Percentiles rank a stretch among this genome's conserved stretches.
These are phyloP conservation scores for Porphyrellus cyaneotinctus DNA, from an alignment of 768 basidiomycete species.

Conservation along the genomic window DNA sequence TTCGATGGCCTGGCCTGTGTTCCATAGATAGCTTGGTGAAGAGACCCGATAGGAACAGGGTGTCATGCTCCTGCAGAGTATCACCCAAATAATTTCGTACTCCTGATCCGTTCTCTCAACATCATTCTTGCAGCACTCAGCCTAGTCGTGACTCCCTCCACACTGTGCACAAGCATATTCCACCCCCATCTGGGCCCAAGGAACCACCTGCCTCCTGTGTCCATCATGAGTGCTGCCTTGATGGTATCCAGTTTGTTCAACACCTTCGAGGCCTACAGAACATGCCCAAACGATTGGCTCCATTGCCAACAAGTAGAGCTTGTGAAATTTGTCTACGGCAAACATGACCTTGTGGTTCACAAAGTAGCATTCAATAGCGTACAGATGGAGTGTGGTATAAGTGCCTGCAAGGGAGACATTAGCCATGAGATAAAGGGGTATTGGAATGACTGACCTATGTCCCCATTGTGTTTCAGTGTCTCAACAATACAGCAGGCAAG, in stretches of 20 bases:
- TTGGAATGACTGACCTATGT: conserved; percentile 59
- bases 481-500: conserved; percentile 62
- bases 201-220: conserved; percentile 51
- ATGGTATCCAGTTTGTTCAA: conserved; percentile 83
- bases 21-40: conserved; percentile 75
- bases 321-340: conserved; percentile 85
- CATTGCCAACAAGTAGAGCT: conserved; percentile 69
- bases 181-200: conserved; percentile 33
- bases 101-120: conserved; percentile 21
- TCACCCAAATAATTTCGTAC: conserved; percentile 1
- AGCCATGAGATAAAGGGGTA: not conserved
- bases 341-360: conserved; percentile 84
- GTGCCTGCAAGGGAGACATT: conserved; percentile 46
- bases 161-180: conserved; percentile 36
- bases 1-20: conserved; percentile 68
- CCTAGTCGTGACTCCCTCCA: conserved; percentile 41
- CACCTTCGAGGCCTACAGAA: conserved; percentile 82
- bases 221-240: conserved; percentile 81
- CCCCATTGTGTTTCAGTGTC: conserved; percentile 61
- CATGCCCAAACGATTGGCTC: conserved; percentile 81
- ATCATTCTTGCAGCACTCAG: conserved; percentile 32
- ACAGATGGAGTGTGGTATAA: conserved; percentile 68
- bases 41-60: conserved; percentile 61
- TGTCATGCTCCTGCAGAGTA: no score
- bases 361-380: conserved; percentile 77